Evolutionary conservation across 768 basidiomycete species (phyloP).

Genomic region (Hericium rajendrae): DNA sequence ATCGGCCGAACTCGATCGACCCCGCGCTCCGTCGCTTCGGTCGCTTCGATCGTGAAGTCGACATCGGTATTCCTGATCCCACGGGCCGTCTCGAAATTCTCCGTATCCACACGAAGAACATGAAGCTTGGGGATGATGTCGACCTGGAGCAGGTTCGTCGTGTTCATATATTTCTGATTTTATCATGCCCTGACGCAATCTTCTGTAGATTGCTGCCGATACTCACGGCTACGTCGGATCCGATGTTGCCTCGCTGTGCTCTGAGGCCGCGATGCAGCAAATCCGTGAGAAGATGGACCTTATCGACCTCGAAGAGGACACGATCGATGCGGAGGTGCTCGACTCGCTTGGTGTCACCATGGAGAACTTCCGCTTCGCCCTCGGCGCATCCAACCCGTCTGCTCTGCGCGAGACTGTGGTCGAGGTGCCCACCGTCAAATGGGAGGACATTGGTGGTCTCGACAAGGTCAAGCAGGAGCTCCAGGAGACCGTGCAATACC

Average conservation of each 20-base stretch:
- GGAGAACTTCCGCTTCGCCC: conserved; percentile 99
- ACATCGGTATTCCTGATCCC: conserved; percentile 98
- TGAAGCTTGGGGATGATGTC: conserved; percentile 95
- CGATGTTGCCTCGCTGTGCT: conserved; percentile 94
- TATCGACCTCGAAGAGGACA: conserved; percentile 93
- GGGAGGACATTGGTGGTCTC: conserved; percentile 99
- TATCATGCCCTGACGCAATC: conserved; percentile 4
- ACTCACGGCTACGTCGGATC: conserved; percentile 99
- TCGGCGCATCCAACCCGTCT: conserved; percentile 95
- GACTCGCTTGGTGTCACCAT: conserved; percentile 98
- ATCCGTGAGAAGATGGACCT: conserved; percentile 99
- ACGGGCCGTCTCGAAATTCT: conserved; percentile 98
- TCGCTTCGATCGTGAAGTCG: conserved; percentile 98
- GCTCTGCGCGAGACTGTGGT: conserved; percentile 98
- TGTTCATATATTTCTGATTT: background rate
- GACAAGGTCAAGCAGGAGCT: conserved; percentile 99
- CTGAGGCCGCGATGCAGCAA: conserved; percentile 99
- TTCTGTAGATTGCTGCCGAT: conserved; percentile 83
- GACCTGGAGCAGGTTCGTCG: conserved; percentile 81
- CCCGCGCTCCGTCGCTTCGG: conserved; percentile 98
- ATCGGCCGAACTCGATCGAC: conserved; percentile 98
- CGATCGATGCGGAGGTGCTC: conserved; percentile 97
- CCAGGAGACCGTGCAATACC: conserved; percentile 99
- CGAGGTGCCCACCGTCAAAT: conserved; percentile 96
- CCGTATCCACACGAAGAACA: conserved; percentile 99